phyloP scores from a whole-genome alignment of 2,329 filamentous ascomycete genomes.

The Purpureocillium lavendulum region DNA sequence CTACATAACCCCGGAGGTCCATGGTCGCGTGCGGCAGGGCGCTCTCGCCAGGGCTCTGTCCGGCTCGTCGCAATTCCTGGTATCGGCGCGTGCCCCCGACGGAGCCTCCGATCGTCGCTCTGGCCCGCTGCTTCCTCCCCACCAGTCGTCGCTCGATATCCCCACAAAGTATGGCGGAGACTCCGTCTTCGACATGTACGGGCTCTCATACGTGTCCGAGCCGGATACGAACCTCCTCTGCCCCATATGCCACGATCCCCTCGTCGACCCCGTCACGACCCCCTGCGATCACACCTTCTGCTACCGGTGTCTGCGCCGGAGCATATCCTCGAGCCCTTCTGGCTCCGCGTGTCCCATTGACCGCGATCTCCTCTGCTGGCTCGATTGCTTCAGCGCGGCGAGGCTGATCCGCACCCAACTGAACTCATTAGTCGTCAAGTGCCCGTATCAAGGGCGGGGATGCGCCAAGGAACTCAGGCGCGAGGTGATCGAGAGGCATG shows the following conservation, averaged over 20 bases:
- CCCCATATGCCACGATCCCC: slow-evolving; percentile 51
- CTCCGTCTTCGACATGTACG: slow-evolving; percentile 35
- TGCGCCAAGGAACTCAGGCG: slow-evolving; percentile 43
- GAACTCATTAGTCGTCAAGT: slow-evolving; percentile 49
- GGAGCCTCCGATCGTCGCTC: slow-evolving; percentile 19
- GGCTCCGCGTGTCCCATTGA: slow-evolving; percentile 48
- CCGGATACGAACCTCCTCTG: slow-evolving; percentile 40
- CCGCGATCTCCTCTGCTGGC: slow-evolving; percentile 33
- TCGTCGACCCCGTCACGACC: slow-evolving; percentile 53
- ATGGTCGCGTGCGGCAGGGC: slow-evolving; percentile 14
- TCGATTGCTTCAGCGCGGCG: slow-evolving; percentile 31
- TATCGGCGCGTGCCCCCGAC: slow-evolving; percentile 11
- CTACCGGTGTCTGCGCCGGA: slow-evolving; percentile 42
- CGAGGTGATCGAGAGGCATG: slow-evolving; percentile 47
- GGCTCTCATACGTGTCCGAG: slow-evolving; percentile 33
- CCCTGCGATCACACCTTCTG: slow-evolving; percentile 60
- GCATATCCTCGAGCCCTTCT: slow-evolving; percentile 29
- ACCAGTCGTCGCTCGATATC: slow-evolving; percentile 29
- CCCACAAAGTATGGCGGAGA: slow-evolving; percentile 27
- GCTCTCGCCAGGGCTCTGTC: slow-evolving; percentile 6
- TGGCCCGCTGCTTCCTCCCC: slow-evolving; percentile 24
- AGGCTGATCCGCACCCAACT: slow-evolving; percentile 51
- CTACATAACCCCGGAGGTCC: slow-evolving; percentile 18
- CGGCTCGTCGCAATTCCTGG: slow-evolving; percentile 6
- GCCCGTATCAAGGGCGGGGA: slow-evolving; percentile 42